Conservation (phyloP, 2,329 filamentous ascomycete genomes). For the Ophiocordyceps camponoti-leonardi region DNA sequence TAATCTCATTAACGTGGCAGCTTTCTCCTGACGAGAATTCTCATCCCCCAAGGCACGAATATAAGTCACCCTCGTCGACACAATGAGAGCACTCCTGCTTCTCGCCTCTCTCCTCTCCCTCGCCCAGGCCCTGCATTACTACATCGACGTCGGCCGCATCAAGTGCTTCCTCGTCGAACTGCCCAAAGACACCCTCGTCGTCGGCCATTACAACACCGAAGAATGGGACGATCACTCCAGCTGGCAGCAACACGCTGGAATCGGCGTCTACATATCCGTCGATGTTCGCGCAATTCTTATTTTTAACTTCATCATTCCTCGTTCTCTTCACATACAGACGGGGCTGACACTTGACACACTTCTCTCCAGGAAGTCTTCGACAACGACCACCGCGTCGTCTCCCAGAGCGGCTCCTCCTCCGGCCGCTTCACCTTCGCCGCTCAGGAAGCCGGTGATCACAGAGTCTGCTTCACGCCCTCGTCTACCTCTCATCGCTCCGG, state of each 20-base stretch:
- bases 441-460: conserved; percentile 87
- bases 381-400: conserved; percentile 91
- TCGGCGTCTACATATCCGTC: conserved; percentile 80
- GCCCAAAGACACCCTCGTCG: conserved; percentile 90
- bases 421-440: conserved; percentile 94
- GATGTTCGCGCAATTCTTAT: conserved; percentile 41
- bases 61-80: conserved; percentile 7
- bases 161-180: conserved; percentile 99
- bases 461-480: conserved; percentile 80
- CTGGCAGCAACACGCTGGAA: conserved; percentile 57
- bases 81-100: conserved; percentile 44
- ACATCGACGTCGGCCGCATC: conserved; percentile 66
- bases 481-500: conserved; percentile 54
- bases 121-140: conserved; percentile 84
- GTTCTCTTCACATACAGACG: too few species aligned
- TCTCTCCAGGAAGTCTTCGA: conserved; percentile 65
- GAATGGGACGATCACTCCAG: conserved; percentile 57
- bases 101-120: conserved; percentile 47
- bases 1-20: conserved; percentile 35
- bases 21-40: conserved; percentile 13
- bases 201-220: conserved; percentile 78
- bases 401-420: conserved; percentile 55
- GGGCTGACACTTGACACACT: background rate
- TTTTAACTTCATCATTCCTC: too few species aligned
- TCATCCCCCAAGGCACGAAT: background rate